Conservation (phyloP, 139 green algal species). For the Volvox africanus region DNA sequence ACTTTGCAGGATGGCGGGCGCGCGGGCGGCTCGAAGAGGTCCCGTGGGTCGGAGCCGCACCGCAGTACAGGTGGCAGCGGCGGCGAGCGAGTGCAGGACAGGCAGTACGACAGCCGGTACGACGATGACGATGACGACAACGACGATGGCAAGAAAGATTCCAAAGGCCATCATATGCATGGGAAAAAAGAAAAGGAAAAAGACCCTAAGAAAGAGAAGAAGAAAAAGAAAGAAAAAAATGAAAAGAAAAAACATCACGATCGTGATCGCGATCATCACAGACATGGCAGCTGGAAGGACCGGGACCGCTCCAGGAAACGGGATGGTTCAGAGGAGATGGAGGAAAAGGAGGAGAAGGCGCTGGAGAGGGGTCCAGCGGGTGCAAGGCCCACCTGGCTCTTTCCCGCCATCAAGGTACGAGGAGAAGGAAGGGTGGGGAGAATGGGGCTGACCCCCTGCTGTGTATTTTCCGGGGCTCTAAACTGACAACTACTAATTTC, state of each 20-base stretch:
- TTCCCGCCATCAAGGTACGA: constrained; percentile 66
- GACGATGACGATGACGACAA: background rate
- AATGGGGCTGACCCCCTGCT: no score
- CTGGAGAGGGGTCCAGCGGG: background rate
- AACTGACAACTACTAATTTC: no score
- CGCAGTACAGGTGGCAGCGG: background rate
- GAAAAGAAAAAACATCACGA: background rate
- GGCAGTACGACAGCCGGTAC: background rate
- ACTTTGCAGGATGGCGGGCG: constrained; percentile 1
- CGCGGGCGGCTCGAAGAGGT: background rate
- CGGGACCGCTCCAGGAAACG: background rate
- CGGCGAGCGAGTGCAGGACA: background rate
- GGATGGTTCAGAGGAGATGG: background rate
- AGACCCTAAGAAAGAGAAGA: constrained; percentile 27
- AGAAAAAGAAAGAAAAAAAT: constrained; percentile 8
- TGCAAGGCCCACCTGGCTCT: constrained; percentile 63
- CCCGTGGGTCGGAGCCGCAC: background rate
- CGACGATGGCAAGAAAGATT: background rate
- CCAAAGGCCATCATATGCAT: background rate
- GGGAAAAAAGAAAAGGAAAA: constrained; percentile 22
- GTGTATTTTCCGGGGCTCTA: no score
- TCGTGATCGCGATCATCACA: background rate
- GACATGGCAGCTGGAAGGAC: background rate
- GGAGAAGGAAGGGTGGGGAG: background rate
- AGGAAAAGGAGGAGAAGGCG: constrained; percentile 25